phyloP scores from a whole-genome alignment of 352 stramenopile genomes.

The Detonula confervacea region DNA sequence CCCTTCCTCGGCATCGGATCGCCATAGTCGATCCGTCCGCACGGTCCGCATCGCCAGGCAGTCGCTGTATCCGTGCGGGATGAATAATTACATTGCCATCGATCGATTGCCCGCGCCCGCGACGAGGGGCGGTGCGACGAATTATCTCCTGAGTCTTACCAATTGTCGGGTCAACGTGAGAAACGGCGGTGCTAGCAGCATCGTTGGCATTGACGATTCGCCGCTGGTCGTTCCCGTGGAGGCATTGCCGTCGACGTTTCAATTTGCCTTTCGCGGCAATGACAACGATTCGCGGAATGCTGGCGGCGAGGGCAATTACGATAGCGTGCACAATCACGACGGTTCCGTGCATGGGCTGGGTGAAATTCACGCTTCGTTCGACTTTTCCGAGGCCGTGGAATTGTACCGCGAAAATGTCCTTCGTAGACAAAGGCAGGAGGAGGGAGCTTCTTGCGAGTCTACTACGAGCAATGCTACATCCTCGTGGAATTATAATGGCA shows the following conservation, averaged over 20 bases:
- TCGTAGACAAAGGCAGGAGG: not conserved
- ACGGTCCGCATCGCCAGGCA: too few relatives aligned
- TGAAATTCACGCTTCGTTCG: conserved; percentile 34
- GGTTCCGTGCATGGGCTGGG: not conserved
- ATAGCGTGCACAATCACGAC: not conserved
- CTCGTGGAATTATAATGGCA: not conserved
- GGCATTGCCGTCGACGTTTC: conserved; percentile 30
- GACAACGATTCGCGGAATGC: not conserved
- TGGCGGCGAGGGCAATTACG: not conserved
- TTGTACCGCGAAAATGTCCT: conserved; percentile 8
- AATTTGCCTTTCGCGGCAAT: conserved; percentile 2
- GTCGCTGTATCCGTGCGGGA: not conserved
- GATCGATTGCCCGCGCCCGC: not conserved
- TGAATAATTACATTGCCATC: not conserved
- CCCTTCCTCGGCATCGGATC: not conserved
- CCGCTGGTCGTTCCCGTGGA: conserved; percentile 17
- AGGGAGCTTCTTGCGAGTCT: not conserved
- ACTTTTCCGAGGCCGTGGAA: conserved; percentile 15
- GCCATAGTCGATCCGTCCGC: too few relatives aligned
- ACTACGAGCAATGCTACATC: not conserved
- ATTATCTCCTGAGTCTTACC: conserved; percentile 41
- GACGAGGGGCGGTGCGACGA: not conserved
- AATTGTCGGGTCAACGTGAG: conserved; percentile 16
- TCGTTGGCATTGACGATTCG: not conserved
- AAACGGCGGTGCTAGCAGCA: too few relatives aligned